Percentiles rank a stretch among this genome's conserved stretches.
Evolutionary conservation across 345 rosid genomes (phyloP).

Genomic region (Pseudoturritis turrita): DNA sequence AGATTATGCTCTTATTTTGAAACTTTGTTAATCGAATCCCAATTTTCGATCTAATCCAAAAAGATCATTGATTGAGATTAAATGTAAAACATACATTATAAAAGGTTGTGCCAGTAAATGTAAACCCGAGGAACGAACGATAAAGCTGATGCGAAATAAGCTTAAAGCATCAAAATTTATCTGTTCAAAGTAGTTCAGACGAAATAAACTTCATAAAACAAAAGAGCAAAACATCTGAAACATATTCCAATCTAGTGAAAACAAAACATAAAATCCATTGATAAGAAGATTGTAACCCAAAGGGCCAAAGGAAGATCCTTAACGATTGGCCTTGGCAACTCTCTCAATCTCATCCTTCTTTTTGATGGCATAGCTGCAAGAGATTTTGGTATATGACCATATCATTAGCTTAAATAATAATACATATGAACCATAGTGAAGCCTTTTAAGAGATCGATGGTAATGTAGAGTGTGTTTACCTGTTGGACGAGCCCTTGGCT

Average conservation of each 20-base stretch:
- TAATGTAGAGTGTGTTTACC: conserved; percentile 25
- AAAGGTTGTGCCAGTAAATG: no score
- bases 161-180: conserved; percentile 14
- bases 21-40: neutral
- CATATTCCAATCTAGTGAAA: conserved; percentile 22
- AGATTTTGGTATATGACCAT: no score
- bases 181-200: conserved; percentile 18
- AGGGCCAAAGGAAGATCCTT: conserved; percentile 12
- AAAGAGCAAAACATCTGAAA: conserved; percentile 18
- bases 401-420: neutral
- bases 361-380: conserved; percentile 68
- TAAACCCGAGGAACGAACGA: no score
- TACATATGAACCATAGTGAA: neutral
- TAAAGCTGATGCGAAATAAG: neutral
- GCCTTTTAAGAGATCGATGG: no score
- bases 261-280: neutral
- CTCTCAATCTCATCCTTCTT: conserved; percentile 88
- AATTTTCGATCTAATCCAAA: neutral
- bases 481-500: conserved; percentile 85
- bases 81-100: no score
- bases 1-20: no score
- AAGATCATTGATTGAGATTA: neutral
- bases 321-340: conserved; percentile 89
- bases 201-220: conserved; percentile 13
- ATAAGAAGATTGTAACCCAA: conserved; percentile 2